Conservation (phyloP, 2,329 filamentous ascomycete species). For the Hypoxylon sp. region DNA sequence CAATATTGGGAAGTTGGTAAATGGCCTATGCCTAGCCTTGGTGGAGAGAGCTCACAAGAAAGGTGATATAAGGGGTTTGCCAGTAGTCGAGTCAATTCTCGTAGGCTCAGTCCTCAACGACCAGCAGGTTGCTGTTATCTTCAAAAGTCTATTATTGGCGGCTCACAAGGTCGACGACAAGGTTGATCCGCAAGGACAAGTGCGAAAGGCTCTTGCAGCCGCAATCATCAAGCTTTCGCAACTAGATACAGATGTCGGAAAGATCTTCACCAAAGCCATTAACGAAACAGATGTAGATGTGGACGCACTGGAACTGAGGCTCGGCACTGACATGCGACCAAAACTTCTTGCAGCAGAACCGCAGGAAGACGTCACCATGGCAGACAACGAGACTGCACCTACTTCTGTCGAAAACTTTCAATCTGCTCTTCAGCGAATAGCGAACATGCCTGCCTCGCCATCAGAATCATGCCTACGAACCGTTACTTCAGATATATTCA, state of each 20-base stretch:
- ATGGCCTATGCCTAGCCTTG: conserved; percentile 76
- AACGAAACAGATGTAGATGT: conserved; percentile 77
- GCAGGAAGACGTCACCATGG: conserved; percentile 66
- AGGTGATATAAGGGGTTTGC: conserved; percentile 67
- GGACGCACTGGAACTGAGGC: conserved; percentile 78
- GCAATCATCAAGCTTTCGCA: conserved; percentile 76
- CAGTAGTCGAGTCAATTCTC: conserved; percentile 72
- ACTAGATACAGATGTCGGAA: conserved; percentile 67
- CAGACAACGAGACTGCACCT: conserved; percentile 46
- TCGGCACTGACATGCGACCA: conserved; percentile 77
- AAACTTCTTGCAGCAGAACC: conserved; percentile 62
- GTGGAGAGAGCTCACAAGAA: conserved; percentile 72
- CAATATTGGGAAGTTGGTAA: conserved; percentile 76
- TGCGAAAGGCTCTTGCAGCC: conserved; percentile 74
- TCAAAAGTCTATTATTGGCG: conserved; percentile 73
- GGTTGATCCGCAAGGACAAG: conserved; percentile 65
- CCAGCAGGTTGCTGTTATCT: conserved; percentile 72
- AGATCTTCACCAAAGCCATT: conserved; percentile 75
- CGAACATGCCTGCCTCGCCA: conserved; percentile 52
- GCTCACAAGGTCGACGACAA: conserved; percentile 69
- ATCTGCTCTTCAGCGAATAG: conserved; percentile 45
- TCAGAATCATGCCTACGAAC: conserved; percentile 65
- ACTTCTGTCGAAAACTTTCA: conserved; percentile 45
- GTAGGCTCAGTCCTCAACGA: conserved; percentile 71
- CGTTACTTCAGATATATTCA: conserved; percentile 65